Evolutionary conservation across 75 land plant genomes (phyloP).

Genomic region (Sequoiadendron giganteum): DNA sequence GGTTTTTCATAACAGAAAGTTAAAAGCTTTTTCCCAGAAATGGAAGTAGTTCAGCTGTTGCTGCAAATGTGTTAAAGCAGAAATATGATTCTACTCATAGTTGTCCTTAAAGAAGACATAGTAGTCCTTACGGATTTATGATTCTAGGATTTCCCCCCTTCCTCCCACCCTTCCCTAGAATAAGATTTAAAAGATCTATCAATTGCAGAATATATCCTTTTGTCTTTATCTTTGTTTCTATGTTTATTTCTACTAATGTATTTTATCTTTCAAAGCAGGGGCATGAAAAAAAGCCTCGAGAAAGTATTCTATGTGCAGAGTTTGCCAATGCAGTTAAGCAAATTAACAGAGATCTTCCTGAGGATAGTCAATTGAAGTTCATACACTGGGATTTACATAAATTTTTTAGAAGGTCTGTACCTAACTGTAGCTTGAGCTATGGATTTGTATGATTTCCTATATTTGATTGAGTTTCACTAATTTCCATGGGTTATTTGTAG

Average conservation of each 20-base stretch:
- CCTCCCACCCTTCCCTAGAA: neutral
- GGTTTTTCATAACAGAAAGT: constrained; percentile 1
- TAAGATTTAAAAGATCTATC: neutral
- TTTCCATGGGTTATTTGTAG: constrained; percentile 4
- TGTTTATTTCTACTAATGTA: neutral
- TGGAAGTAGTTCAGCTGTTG: neutral
- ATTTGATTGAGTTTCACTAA: neutral
- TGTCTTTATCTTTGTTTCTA: neutral
- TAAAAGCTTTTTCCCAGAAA: neutral
- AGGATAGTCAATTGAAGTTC: constrained; percentile 59
- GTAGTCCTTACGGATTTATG: neutral
- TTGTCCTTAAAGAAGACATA: too few species aligned
- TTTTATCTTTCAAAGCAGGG: constrained; percentile 36
- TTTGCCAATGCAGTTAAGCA: constrained; percentile 63
- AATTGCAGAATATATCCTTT: neutral
- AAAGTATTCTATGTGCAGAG: constrained; percentile 68
- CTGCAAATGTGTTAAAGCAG: neutral
- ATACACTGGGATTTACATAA: constrained; percentile 72
- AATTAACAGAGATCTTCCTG: constrained; percentile 50
- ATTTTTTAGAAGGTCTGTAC: constrained; percentile 46
- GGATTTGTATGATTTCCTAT: neutral
- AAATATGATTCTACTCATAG: neutral
- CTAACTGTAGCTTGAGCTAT: neutral
- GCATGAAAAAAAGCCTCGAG: constrained; percentile 75
- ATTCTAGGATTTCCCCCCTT: neutral